Evolutionary conservation across 1,284 basidiomycete genomes (phyloP).

Genomic region (Sanghuangporus baumii): DNA sequence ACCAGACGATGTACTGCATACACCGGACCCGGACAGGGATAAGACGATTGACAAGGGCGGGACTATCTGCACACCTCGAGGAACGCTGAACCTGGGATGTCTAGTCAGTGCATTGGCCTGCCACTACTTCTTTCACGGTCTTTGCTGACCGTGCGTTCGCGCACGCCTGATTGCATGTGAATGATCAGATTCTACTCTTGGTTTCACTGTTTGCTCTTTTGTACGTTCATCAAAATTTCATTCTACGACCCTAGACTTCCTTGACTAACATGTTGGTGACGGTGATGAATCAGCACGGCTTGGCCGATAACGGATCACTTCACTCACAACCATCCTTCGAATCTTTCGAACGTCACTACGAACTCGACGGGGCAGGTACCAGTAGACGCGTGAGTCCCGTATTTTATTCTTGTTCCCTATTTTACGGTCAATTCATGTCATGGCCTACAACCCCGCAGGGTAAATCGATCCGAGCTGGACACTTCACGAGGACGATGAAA

Average conservation of each 20-base stretch:
- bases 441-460: background rate
- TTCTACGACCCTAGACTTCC: background rate
- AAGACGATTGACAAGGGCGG: slow-evolving; percentile 25
- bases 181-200: background rate
- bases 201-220: background rate
- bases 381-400: background rate
- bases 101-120: slow-evolving; percentile 28
- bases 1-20: slow-evolving; percentile 29
- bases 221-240: background rate
- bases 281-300: slow-evolving; percentile 27
- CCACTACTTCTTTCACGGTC: background rate
- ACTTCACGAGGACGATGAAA: no score
- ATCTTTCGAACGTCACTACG: slow-evolving; percentile 36
- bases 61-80: slow-evolving; percentile 31
- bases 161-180: background rate
- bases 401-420: background rate
- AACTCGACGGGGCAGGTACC: slow-evolving; percentile 38
- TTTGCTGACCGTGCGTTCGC: background rate
- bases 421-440: background rate
- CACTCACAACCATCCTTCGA: slow-evolving; percentile 21
- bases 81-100: slow-evolving; percentile 38
- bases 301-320: slow-evolving; percentile 43
- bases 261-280: background rate
- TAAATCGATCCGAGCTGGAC: background rate
- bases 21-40: slow-evolving; percentile 25